phyloP scores from a whole-genome alignment of 2,329 filamentous ascomycete genomes.

The Zymoseptoria passerinii region DNA sequence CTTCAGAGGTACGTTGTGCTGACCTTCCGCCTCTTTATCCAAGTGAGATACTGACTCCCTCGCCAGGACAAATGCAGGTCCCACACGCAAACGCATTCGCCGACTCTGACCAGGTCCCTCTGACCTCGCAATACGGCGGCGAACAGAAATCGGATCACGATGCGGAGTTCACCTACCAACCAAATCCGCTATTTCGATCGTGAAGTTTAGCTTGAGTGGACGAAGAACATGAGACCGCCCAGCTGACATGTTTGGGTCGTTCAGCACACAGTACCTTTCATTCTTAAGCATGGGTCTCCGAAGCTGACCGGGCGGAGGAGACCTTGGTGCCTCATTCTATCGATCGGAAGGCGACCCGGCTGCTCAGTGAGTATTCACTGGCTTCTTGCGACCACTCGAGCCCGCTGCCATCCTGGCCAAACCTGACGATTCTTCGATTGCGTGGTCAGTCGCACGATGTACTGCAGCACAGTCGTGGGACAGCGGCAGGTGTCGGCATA shows the following conservation, averaged over 20 bases:
- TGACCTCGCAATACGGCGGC: constrained; percentile 7
- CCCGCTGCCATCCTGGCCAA: no score
- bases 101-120: constrained; percentile 14
- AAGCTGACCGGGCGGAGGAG: neutral
- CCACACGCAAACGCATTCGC: constrained; percentile 8
- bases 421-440: no score
- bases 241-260: neutral
- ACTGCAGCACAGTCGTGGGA: neutral
- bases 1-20: constrained; percentile 38
- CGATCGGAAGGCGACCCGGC: neutral
- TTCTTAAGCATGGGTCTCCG: neutral
- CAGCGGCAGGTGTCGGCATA: neutral
- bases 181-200: constrained; percentile 11
- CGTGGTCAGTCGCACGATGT: neutral
- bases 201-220: neutral
- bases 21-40: neutral
- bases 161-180: constrained; percentile 11
- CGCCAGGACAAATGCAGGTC: constrained; percentile 16
- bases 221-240: neutral
- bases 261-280: neutral
- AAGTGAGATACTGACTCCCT: neutral
- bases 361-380: no score
- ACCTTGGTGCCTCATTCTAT: neutral
- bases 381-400: no score
- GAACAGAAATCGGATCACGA: constrained; percentile 6